These are phyloP conservation scores for Trichomonascaceae sp. DNA, from an alignment of 1,139 yeast species.

Conservation along the genomic window DNA sequence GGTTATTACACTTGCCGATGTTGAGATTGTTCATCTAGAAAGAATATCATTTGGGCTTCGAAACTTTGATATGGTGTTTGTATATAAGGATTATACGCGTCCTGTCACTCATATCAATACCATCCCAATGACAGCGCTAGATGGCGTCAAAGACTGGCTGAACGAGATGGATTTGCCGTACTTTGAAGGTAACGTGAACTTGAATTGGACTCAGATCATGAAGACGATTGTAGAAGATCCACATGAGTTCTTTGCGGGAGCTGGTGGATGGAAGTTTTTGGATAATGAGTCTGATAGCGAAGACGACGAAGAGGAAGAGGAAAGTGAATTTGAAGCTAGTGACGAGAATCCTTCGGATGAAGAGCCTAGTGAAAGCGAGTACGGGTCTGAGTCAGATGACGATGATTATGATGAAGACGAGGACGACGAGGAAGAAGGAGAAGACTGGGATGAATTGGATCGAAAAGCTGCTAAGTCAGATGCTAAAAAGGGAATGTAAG, in stretches of 20 bases:
- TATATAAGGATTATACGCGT: slow-evolving; percentile 80
- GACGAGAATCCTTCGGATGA: slow-evolving; percentile 30
- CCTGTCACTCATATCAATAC: slow-evolving; percentile 93
- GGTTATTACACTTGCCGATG: slow-evolving; percentile 84
- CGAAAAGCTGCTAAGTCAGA: slow-evolving; percentile 6
- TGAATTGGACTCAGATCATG: slow-evolving; percentile 96
- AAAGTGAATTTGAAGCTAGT: slow-evolving; percentile 33
- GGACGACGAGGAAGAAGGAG: slow-evolving; percentile 26
- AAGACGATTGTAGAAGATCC: slow-evolving; percentile 90
- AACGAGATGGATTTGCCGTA: slow-evolving; percentile 93
- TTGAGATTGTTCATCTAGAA: slow-evolving; percentile 92
- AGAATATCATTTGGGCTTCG: slow-evolving; percentile 96
- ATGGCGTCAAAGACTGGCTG: slow-evolving; percentile 91
- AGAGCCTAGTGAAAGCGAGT: slow-evolving; percentile 22
- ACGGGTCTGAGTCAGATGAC: slow-evolving; percentile 29
- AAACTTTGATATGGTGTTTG: slow-evolving; percentile 92
- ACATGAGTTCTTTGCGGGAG: slow-evolving; percentile 78
- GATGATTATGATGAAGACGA: slow-evolving; percentile 37
- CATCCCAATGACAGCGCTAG: slow-evolving; percentile 86
- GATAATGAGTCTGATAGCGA: slow-evolving; percentile 46
- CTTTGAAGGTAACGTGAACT: slow-evolving; percentile 91
- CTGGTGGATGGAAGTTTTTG: slow-evolving; percentile 93
- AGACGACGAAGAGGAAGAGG: slow-evolving; percentile 37
- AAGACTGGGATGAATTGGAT: slow-evolving; percentile 14
- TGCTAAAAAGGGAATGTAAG: slow-evolving; percentile 4